Evolutionary conservation across 2,329 filamentous ascomycete genomes (phyloP), one percentile per base, ranked within the genome.

Genomic region (Fusarium hostae): DNA sequence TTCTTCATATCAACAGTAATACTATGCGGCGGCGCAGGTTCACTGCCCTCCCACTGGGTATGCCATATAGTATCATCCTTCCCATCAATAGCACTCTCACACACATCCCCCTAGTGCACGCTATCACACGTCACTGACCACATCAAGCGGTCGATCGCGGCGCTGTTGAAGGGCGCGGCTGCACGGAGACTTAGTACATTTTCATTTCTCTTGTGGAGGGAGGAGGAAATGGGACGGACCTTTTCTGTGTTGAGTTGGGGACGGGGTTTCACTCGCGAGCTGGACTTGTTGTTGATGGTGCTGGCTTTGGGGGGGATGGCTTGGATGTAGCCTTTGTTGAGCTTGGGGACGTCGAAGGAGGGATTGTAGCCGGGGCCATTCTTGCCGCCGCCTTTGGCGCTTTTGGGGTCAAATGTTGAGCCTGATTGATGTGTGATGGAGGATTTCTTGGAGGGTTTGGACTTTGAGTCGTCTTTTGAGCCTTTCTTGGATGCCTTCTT

Each of bases 71-170:
- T 59, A 22, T 45, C 43, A 1, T 4, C 24, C 11, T 59, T 35
- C 8, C 58, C 57, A 22, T 72, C 69, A 10, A 72, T 59, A 10
- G 69, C 59, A 52, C 56, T 58, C 9, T 39, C 41, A 20, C 70
- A 72, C 10, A 52, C 66, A 22, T 67, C 37, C 16, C 57, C 57
- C n/a, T 35, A 11, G 2, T 72, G 32, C 9, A 43, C 30, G 15
- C 70, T 72, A 35, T 69, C 69, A 16, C 70, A 69, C 24, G 48
- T 66, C 24, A 60, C 60, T 9, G 37, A 60, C 70, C 68, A 72
- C 20, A 61, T 56, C 9, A 18, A 43, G 13, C 60, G 68, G 24
- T 69, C 54, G 18, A 69, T 69, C 4, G 54, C 35, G 34, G 34
- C 57, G 20, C 39, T 62, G 22, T 50, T 43, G 30, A 56, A 44